Conservation (phyloP, 2,329 filamentous ascomycete genomes). For the Aspergillus chevalieri region DNA sequence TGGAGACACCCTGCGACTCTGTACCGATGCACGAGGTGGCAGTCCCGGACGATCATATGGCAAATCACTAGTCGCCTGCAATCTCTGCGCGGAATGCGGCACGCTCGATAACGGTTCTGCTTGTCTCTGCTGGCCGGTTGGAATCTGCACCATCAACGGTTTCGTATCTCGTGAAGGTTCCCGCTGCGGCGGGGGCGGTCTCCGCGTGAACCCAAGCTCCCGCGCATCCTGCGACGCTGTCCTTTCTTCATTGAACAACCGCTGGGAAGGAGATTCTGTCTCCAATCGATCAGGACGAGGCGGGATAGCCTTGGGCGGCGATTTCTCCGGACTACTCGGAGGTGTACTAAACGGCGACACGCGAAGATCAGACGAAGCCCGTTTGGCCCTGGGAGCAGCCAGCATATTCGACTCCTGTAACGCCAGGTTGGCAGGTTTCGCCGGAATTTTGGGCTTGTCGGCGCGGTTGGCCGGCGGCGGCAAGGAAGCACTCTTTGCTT, state of each 20-base stretch:
- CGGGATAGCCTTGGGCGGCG: conserved; percentile 32
- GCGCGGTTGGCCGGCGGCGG: conserved; percentile 75
- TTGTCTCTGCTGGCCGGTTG: conserved; percentile 16
- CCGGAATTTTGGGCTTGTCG: conserved; percentile 65
- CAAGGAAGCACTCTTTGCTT: conserved; percentile 37
- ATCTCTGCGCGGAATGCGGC: conserved; percentile 38
- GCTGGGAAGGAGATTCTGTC: conserved; percentile 21
- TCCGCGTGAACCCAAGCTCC: conserved; percentile 26
- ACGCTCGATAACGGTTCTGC: conserved; percentile 17
- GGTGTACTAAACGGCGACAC: conserved; percentile 83
- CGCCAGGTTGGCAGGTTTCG: conserved; percentile 36
- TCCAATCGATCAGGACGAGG: conserved; percentile 16
- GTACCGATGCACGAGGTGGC: conserved; percentile 31
- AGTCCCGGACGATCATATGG: conserved; percentile 45
- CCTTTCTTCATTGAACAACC: conserved; percentile 23
- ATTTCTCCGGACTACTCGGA: conserved; percentile 63
- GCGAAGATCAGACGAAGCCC: conserved; percentile 35
- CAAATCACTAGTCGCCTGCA: conserved; percentile 21
- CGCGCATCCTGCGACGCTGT: conserved; percentile 19
- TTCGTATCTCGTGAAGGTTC: conserved; percentile 24
- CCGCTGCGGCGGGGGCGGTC: conserved; percentile 16
- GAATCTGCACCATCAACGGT: conserved; percentile 28
- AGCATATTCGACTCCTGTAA: conserved; percentile 25
- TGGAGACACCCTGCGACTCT: conserved; percentile 19
- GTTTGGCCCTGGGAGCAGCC: conserved; percentile 21